These are phyloP conservation scores for Gentiana dahurica DNA, from an alignment of 257 asterid species.

Conservation along the genomic window DNA sequence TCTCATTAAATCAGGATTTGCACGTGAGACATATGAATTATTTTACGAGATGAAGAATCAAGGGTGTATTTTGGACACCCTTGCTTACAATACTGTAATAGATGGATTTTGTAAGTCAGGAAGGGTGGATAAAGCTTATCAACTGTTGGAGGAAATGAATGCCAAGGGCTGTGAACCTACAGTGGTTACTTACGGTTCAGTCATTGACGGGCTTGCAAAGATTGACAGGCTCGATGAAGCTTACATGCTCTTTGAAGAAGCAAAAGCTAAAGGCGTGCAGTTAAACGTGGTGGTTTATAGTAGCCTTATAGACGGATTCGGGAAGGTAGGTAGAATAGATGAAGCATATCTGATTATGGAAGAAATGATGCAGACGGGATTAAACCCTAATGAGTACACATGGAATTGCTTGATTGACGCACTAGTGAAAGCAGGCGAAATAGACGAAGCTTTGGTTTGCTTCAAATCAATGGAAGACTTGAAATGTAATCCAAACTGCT, in stretches of 20 bases:
- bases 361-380: constrained; percentile 78
- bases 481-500: constrained; percentile 55
- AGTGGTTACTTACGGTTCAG: constrained; percentile 85
- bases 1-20: constrained; percentile 79
- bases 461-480: constrained; percentile 84
- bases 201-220: constrained; percentile 93
- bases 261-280: constrained; percentile 62
- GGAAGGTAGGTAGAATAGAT: constrained; percentile 91
- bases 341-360: constrained; percentile 92
- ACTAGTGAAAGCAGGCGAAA: constrained; percentile 82
- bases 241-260: constrained; percentile 98
- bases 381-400: constrained; percentile 66
- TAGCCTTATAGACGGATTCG: constrained; percentile 89
- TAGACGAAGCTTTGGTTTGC: constrained; percentile 89
- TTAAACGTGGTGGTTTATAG: constrained; percentile 69
- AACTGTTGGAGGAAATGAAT: constrained; percentile 92
- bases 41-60: constrained; percentile 86
- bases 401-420: constrained; percentile 99
- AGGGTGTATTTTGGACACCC: constrained; percentile 74
- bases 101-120: constrained; percentile 95
- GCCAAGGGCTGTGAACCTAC: constrained; percentile 68
- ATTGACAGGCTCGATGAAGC: constrained; percentile 96
- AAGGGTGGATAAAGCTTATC: constrained; percentile 92
- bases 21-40: constrained; percentile 73
- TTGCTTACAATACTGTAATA: constrained; percentile 78